Evolutionary conservation across 228 moss, liverwort and hornwort species (phyloP), one percentile per base, ranked within the genome.

Genomic region (Sphagnum magellanicum): DNA sequence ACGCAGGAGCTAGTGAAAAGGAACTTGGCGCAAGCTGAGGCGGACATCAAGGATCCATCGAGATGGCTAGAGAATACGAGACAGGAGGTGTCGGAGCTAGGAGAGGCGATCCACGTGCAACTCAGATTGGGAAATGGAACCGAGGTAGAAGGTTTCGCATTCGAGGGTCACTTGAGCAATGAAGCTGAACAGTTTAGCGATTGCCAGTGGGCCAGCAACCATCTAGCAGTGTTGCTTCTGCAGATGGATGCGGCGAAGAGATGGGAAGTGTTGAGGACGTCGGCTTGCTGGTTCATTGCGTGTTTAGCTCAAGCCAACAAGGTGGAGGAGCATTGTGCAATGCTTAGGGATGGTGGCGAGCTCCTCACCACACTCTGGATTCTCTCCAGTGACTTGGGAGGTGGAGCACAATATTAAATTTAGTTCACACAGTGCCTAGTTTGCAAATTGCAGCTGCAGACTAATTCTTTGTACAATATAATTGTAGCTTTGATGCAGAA

Each of bases 181-280:
- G 3, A 32, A 32, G 32, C 32, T 32, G 3, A 32, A 32, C 3
- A 32, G 32, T 32, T 32, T 32, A 3, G 32, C 32, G 68, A 0
- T 48, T 73, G 61, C 13, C 5, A 4, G 4, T 13, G 60, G 61
- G 66, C 67, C 51, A 67, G 67, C 10, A 55, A 13, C 46, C 53
- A 32, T n/a, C 7, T 67, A 4, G 16, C 68, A 0, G 16, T 49
- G 49, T 61, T 74, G 67, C 67, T 74, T 49, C 68, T 48, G 49
- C 3, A 53, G 16, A 5, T 62, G 61, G 74, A 52, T 62, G 50
- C 60, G 48, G 48, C 49, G 6, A 52, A 49, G 10, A 47, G 68
- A 55, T 68, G 74, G 74, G 15, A 62, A 4, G 67, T 74, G 55
- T 61, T 68, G 52, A 67, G 49, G 16, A 11, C 52, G 6, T 74